phyloP scores from a whole-genome alignment of 2,329 filamentous ascomycete genomes.

The Harringtonia aguacate region DNA sequence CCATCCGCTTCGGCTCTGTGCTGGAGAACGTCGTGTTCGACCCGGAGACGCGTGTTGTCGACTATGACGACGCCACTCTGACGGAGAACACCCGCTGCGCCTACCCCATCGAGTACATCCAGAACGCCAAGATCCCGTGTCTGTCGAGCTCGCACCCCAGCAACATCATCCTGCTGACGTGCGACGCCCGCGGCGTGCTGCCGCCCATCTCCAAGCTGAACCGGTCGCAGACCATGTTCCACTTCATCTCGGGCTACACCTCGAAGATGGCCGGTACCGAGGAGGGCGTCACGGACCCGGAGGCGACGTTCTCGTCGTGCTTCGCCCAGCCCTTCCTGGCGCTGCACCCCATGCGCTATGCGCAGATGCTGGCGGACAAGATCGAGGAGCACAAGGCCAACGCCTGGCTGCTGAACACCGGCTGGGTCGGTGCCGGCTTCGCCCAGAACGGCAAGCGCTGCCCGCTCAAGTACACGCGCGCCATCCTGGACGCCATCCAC shows the following conservation, averaged over 20 bases:
- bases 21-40: conserved; percentile 99
- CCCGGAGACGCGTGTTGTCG: conserved; percentile 75
- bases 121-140: conserved; percentile 98
- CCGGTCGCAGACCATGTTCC: conserved; percentile 97
- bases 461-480: conserved; percentile 96
- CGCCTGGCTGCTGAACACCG: conserved; percentile 97
- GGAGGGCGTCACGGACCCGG: conserved; percentile 90
- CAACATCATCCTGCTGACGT: conserved; percentile 98
- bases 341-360: conserved; percentile 98
- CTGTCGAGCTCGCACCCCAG: conserved; percentile 75
- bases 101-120: conserved; percentile 98
- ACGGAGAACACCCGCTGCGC: conserved; percentile 93
- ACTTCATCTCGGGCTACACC: conserved; percentile 99
- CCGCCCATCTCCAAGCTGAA: conserved; percentile 96
- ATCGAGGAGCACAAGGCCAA: conserved; percentile 91
- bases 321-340: conserved; percentile 99
- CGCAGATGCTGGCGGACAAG: conserved; percentile 97
- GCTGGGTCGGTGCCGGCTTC: conserved; percentile 88
- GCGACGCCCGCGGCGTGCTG: conserved; percentile 92
- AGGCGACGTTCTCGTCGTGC: conserved; percentile 98
- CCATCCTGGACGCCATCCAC: conserved; percentile 97
- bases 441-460: conserved; percentile 91
- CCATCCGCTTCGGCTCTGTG: conserved; percentile 93
- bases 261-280: conserved; percentile 99
- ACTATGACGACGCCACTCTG: conserved; percentile 90